A percentile compares a stretch with the other conserved stretches of the same genome.
phyloP scores from a whole-genome alignment of 352 stramenopile genomes.

The Globisporangium perplexum region DNA sequence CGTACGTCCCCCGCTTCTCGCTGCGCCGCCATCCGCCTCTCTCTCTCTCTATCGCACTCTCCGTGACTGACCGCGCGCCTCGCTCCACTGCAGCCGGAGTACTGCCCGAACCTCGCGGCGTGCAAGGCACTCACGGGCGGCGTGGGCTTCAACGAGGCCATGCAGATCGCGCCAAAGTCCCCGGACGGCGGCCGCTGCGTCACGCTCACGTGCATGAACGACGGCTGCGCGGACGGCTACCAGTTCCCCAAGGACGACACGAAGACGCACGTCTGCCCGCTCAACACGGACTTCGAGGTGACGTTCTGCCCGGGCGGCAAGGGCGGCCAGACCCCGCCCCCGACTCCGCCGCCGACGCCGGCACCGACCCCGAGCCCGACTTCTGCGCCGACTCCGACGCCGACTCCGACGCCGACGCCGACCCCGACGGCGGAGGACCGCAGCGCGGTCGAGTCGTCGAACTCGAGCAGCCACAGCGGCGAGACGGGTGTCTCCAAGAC shows the following conservation, averaged over 20 bases:
- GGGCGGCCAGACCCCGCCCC: constrained; percentile 17
- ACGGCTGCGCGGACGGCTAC: constrained; percentile 58
- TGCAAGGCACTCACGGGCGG: constrained; percentile 62
- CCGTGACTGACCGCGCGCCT: not conserved
- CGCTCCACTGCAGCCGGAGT: constrained; percentile 27
- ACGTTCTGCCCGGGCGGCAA: constrained; percentile 53
- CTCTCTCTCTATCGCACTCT: not conserved
- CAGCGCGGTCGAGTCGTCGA: constrained; percentile 12
- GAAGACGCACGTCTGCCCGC: constrained; percentile 54
- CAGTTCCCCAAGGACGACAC: constrained; percentile 60
- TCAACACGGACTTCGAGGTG: constrained; percentile 46
- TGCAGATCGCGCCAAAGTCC: constrained; percentile 49
- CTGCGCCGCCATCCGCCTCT: not conserved
- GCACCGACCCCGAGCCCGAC: constrained; percentile 24
- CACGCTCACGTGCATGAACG: constrained; percentile 36
- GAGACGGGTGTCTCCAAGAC: constrained; percentile 8
- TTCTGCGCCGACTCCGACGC: constrained; percentile 26
- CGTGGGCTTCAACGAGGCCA: constrained; percentile 60
- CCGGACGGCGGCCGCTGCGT: constrained; percentile 31
- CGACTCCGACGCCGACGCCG: constrained; percentile 17
- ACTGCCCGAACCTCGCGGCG: constrained; percentile 38
- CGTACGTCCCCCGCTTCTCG: constrained; percentile 24
- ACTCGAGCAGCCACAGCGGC: constrained; percentile 8
- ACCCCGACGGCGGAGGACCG: constrained; percentile 14
- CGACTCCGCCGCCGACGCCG: constrained; percentile 24